These are phyloP conservation scores for Lonicera japonica DNA, from an alignment of 129 eudicot species.

Conservation along the genomic window DNA sequence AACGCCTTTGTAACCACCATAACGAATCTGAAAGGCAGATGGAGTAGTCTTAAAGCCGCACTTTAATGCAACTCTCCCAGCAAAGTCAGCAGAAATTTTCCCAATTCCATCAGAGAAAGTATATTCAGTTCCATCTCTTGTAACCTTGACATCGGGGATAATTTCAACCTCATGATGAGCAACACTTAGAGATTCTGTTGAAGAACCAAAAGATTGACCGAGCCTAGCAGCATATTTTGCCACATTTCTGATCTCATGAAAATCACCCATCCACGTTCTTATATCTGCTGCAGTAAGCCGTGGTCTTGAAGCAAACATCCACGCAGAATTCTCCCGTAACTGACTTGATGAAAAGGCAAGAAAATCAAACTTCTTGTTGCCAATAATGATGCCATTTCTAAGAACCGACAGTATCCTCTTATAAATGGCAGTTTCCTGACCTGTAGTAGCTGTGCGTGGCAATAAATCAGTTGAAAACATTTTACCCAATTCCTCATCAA, in stretches of 20 bases:
- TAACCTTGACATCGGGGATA: slow-evolving; percentile 41
- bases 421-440: slow-evolving; percentile 45
- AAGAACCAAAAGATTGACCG: slow-evolving; percentile 82
- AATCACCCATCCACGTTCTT: slow-evolving; percentile 75
- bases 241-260: slow-evolving; percentile 55
- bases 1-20: slow-evolving; percentile 87
- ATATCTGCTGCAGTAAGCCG: slow-evolving; percentile 46
- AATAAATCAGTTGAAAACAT: slow-evolving; percentile 62
- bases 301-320: slow-evolving; percentile 76
- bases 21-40: slow-evolving; percentile 77
- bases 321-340: slow-evolving; percentile 71
- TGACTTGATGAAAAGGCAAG: slow-evolving; percentile 92
- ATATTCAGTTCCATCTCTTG: slow-evolving; percentile 23
- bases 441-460: slow-evolving; percentile 31
- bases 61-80: slow-evolving; percentile 47
- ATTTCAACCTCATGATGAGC: slow-evolving; percentile 38
- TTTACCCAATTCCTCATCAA: slow-evolving; percentile 74
- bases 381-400: slow-evolving; percentile 56
- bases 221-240: slow-evolving; percentile 95
- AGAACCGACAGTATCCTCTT: slow-evolving; percentile 50
- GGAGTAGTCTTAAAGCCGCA: slow-evolving; percentile 51
- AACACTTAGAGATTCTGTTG: slow-evolving; percentile 70
- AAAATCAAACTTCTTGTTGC: slow-evolving; percentile 65
- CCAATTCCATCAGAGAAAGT: slow-evolving; percentile 92
- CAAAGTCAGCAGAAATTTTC: slow-evolving; percentile 68